These are phyloP conservation scores for Vanrija sp. DNA, from an alignment of 1,284 basidiomycete species.

Conservation along the genomic window DNA sequence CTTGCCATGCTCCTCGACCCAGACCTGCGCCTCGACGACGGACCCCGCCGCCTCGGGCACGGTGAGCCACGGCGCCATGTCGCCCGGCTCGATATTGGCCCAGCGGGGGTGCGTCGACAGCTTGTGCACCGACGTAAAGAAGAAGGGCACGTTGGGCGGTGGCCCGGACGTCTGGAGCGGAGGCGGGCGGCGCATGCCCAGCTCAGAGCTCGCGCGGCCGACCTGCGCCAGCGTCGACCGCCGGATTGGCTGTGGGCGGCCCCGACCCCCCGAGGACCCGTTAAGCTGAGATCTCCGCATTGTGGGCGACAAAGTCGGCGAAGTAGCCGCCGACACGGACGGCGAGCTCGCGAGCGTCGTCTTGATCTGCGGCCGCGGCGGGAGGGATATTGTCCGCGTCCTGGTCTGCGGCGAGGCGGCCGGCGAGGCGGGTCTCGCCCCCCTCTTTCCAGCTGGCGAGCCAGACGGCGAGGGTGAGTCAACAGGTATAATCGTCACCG, in stretches of 20 bases:
- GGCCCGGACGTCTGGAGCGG: not conserved
- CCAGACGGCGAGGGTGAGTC: not conserved
- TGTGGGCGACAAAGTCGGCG: not conserved
- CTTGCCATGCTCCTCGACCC: conserved; percentile 29
- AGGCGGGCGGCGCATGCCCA: not conserved
- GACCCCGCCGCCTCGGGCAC: conserved; percentile 23
- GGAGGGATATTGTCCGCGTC: conserved; percentile 9
- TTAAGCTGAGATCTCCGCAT: not conserved
- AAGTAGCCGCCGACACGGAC: not conserved
- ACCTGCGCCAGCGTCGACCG: conserved; percentile 9
- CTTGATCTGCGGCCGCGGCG: conserved; percentile 2
- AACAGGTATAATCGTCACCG: not conserved
- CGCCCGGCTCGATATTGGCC: conserved; percentile 30
- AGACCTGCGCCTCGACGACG: conserved; percentile 34
- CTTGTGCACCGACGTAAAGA: conserved; percentile 43
- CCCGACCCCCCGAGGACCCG: not conserved
- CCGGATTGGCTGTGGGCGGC: conserved; percentile 2
- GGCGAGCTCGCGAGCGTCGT: not conserved
- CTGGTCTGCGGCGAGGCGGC: not conserved
- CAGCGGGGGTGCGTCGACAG: conserved; percentile 46
- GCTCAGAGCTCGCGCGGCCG: not conserved
- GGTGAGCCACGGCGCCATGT: conserved; percentile 45
- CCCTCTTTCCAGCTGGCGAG: not conserved
- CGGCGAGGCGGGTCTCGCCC: not conserved
- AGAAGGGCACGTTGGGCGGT: conserved; percentile 36